phyloP scores from a whole-genome alignment of 2,329 filamentous ascomycete genomes.

The Tricladium varicosporioides region DNA sequence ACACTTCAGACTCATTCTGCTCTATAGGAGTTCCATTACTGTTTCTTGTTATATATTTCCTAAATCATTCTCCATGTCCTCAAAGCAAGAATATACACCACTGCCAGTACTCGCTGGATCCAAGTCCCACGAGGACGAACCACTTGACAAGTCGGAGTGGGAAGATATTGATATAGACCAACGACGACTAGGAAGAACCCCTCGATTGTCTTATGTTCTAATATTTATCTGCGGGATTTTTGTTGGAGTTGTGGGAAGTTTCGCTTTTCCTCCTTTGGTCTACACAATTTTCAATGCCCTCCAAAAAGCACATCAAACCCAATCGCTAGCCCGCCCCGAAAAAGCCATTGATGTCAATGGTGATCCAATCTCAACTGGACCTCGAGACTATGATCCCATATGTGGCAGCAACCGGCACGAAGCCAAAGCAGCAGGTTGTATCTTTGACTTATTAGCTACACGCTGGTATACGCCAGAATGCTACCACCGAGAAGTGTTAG shows the following conservation, averaged over 20 bases:
- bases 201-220: neutral
- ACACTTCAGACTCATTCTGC: too few species aligned
- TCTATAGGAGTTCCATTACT: too few species aligned
- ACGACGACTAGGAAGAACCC: neutral
- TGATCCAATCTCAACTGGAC: neutral
- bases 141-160: neutral
- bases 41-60: too few species aligned
- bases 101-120: neutral
- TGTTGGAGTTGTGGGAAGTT: neutral
- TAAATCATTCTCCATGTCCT: neutral
- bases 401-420: too few species aligned
- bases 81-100: neutral
- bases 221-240: neutral
- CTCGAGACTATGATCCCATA: neutral
- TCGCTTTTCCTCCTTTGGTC: neutral
- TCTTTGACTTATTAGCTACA: too few species aligned
- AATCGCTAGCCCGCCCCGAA: neutral
- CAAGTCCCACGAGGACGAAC: neutral
- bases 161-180: neutral
- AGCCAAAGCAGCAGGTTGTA: too few species aligned
- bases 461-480: neutral
- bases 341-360: neutral
- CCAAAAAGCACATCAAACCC: neutral
- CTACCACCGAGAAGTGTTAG: neutral
- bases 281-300: neutral